A percentile compares a stretch with the other conserved stretches of the same genome.
These are phyloP conservation scores for Rhizopogon salebrosus DNA, from an alignment of 768 basidiomycete species.

Conservation along the genomic window DNA sequence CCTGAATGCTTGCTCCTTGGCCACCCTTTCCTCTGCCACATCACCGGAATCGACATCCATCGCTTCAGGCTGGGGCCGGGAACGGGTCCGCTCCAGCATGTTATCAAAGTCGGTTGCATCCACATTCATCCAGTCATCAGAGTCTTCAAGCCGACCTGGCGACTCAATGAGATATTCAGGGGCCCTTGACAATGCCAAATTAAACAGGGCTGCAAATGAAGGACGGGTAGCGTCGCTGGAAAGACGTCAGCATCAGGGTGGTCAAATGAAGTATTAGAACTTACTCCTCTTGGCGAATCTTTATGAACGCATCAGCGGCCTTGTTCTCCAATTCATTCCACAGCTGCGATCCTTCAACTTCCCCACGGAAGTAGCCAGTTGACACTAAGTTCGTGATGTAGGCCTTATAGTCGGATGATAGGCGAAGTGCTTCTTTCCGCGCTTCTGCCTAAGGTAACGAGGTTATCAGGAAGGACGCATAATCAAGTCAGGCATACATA, in stretches of 20 bases:
- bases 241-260: not conserved
- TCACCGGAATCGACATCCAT: conserved; percentile 47
- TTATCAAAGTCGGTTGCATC: conserved; percentile 72
- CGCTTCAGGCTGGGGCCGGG: conserved; percentile 17
- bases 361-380: conserved; percentile 72
- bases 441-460: conserved; percentile 46
- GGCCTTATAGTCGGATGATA: conserved; percentile 59
- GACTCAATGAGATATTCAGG: conserved; percentile 15
- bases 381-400: conserved; percentile 65
- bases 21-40: conserved; percentile 38
- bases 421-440: conserved; percentile 60
- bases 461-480: not conserved
- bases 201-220: conserved; percentile 74
- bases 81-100: conserved; percentile 47
- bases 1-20: conserved; percentile 61
- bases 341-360: conserved; percentile 67
- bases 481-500: conserved; percentile 23
- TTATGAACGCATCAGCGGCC: conserved; percentile 63
- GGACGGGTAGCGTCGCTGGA: conserved; percentile 54
- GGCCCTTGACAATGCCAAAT: conserved; percentile 50
- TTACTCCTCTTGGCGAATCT: conserved; percentile 61
- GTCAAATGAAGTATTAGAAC: conserved; percentile 21
- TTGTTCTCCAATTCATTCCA: conserved; percentile 74
- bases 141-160: conserved; percentile 48
- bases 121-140: conserved; percentile 84